These are phyloP conservation scores for Rhodosporidiobolus sp. DNA, from an alignment of 768 basidiomycete species.

Conservation along the genomic window DNA sequence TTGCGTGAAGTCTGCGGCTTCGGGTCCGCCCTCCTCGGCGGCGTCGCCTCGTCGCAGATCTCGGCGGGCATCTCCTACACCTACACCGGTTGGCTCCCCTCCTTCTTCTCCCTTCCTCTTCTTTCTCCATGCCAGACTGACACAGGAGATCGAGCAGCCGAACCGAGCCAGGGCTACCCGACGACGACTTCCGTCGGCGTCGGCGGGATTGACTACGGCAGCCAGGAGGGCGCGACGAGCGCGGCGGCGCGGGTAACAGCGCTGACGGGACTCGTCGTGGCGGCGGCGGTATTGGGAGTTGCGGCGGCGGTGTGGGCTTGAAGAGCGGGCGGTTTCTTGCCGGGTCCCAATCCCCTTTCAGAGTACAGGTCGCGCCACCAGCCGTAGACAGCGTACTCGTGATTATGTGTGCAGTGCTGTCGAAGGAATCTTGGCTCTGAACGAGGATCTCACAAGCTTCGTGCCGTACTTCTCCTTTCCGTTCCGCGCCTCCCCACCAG, in stretches of 20 bases:
- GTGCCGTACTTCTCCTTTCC: too few species aligned
- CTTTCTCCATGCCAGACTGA: not conserved
- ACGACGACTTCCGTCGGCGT: conserved; percentile 25
- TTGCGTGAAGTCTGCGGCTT: conserved; percentile 28
- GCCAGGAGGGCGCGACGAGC: conserved; percentile 6
- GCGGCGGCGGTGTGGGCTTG: too few species aligned
- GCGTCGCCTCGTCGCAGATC: conserved; percentile 18
- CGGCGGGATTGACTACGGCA: conserved; percentile 29
- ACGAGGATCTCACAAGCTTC: too few species aligned
- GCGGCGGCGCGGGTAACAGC: not conserved
- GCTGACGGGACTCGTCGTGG: too few species aligned
- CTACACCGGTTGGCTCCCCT: conserved; percentile 16
- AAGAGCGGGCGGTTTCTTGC: too few species aligned
- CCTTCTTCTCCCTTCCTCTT: not conserved
- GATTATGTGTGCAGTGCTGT: too few species aligned
- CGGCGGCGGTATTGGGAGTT: too few species aligned
- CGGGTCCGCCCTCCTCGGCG: conserved; percentile 18
- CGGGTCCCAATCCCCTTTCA: too few species aligned
- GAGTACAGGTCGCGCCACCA: too few species aligned
- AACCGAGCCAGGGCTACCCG: conserved; percentile 20
- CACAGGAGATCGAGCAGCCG: not conserved
- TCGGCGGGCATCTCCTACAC: conserved; percentile 18
- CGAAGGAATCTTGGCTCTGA: too few species aligned
- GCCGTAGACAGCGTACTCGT: too few species aligned
- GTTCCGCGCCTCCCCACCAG: too few species aligned